Evolutionary conservation across 768 basidiomycete genomes (phyloP).

Genomic region (Amanita rimosa): DNA sequence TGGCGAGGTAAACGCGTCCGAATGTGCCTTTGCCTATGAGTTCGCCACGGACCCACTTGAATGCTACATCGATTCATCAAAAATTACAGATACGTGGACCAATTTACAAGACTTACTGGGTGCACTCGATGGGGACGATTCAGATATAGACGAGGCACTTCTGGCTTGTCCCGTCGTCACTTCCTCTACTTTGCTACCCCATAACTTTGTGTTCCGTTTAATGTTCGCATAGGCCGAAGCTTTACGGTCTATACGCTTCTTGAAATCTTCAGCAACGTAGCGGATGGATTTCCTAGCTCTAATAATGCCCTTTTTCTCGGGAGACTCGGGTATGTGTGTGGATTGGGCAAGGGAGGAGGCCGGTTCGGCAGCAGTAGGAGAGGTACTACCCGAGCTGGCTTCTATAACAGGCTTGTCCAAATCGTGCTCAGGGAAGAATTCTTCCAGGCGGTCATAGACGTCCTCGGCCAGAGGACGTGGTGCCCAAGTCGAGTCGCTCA

Average conservation of each 20-base stretch:
- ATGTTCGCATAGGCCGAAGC: constrained; percentile 39
- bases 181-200: constrained; percentile 90
- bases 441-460: constrained; percentile 85
- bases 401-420: constrained; percentile 95
- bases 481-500: constrained; percentile 70
- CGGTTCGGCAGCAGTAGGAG: constrained; percentile 56
- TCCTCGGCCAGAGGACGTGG: constrained; percentile 87
- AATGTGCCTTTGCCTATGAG: constrained; percentile 96
- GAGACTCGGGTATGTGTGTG: constrained; percentile 17
- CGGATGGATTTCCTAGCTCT: constrained; percentile 87
- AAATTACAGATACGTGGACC: background rate
- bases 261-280: constrained; percentile 82
- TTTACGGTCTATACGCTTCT: constrained; percentile 58
- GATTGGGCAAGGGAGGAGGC: constrained; percentile 26
- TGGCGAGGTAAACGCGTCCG: constrained; percentile 89
- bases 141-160: constrained; percentile 24
- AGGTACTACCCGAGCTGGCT: constrained; percentile 66
- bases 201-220: constrained; percentile 88
- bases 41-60: constrained; percentile 98
- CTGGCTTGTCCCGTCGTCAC: constrained; percentile 69
- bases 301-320: constrained; percentile 29
- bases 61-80: constrained; percentile 46
- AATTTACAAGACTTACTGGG: constrained; percentile 43
- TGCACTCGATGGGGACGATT: constrained; percentile 48
- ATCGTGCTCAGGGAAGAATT: constrained; percentile 94